Evolutionary conservation across 2,329 filamentous ascomycete species (phyloP).

Genomic region (Hypoxylon sp.): DNA sequence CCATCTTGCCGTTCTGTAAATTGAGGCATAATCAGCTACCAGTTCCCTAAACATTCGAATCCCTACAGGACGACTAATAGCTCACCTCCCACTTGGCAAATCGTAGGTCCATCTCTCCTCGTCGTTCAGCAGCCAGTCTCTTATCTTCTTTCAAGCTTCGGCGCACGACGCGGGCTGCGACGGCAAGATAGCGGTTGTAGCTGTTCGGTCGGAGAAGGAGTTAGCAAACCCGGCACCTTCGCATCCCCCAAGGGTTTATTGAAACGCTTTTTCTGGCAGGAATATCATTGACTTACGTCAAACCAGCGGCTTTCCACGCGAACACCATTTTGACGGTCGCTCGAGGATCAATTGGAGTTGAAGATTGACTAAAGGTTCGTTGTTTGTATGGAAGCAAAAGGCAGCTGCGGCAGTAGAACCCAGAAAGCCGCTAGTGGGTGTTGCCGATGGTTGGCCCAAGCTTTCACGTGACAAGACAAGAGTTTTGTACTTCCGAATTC

Average conservation of each 20-base stretch:
- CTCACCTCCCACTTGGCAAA: slow-evolving; percentile 97
- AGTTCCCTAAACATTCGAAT: slow-evolving; percentile 26
- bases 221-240: slow-evolving; percentile 54
- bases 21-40: slow-evolving; percentile 57
- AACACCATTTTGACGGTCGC: slow-evolving; percentile 84
- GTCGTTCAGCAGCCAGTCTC: slow-evolving; percentile 87
- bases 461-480: slow-evolving; percentile 32
- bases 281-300: slow-evolving; percentile 78
- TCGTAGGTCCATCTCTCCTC: slow-evolving; percentile 89
- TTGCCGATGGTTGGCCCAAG: slow-evolving; percentile 18
- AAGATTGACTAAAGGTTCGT: slow-evolving; percentile 54
- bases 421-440: slow-evolving; percentile 35
- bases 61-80: slow-evolving; percentile 49
- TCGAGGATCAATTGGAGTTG: slow-evolving; percentile 53
- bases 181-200: slow-evolving; percentile 99
- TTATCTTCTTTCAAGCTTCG: slow-evolving; percentile 97
- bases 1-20: slow-evolving; percentile 92
- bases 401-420: slow-evolving; percentile 36
- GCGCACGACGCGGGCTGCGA: slow-evolving; percentile 95
- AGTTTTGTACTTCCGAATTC: neutral
- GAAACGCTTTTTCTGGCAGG: slow-evolving; percentile 10
- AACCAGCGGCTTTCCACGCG: slow-evolving; percentile 97
- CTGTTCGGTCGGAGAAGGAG: slow-evolving; percentile 65
- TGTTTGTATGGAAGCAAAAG: slow-evolving; percentile 49
- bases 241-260: slow-evolving; percentile 19